phyloP scores from a whole-genome alignment of 2,329 filamentous ascomycete genomes.

The Beauveria sp. region DNA sequence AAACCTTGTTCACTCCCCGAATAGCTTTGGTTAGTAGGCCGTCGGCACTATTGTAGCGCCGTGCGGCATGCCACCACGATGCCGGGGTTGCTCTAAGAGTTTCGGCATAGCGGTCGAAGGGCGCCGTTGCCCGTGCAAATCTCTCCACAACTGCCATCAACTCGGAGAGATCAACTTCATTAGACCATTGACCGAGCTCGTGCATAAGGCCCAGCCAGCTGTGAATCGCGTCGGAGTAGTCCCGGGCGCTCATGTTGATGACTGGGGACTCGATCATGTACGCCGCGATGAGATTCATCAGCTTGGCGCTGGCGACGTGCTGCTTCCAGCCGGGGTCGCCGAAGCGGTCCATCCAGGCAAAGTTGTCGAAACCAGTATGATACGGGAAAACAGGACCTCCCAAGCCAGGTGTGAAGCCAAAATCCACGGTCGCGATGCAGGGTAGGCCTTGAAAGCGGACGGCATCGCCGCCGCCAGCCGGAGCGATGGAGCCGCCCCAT shows the following conservation, averaged over 20 bases:
- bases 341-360: constrained; percentile 74
- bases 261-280: constrained; percentile 30
- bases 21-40: not conserved
- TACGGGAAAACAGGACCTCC: constrained; percentile 62
- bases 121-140: constrained; percentile 19
- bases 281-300: constrained; percentile 31
- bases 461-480: constrained; percentile 49
- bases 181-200: constrained; percentile 18
- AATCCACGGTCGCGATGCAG: constrained; percentile 51
- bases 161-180: constrained; percentile 28
- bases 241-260: constrained; percentile 33
- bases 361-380: constrained; percentile 78
- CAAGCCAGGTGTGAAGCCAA: constrained; percentile 35
- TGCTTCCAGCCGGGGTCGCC: constrained; percentile 61
- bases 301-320: constrained; percentile 49
- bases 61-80: not conserved
- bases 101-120: not conserved
- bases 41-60: not conserved
- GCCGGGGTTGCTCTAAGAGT: not conserved
- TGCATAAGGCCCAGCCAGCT: constrained; percentile 26
- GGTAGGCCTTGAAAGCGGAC: constrained; percentile 48
- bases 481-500: constrained; percentile 36
- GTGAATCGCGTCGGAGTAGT: constrained; percentile 32
- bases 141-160: constrained; percentile 31
- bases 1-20: not conserved